A percentile compares a stretch with the other conserved stretches of the same genome.
Evolutionary conservation across 2,329 filamentous ascomycete species (phyloP).

Genomic region (Bipolaris zeicola): DNA sequence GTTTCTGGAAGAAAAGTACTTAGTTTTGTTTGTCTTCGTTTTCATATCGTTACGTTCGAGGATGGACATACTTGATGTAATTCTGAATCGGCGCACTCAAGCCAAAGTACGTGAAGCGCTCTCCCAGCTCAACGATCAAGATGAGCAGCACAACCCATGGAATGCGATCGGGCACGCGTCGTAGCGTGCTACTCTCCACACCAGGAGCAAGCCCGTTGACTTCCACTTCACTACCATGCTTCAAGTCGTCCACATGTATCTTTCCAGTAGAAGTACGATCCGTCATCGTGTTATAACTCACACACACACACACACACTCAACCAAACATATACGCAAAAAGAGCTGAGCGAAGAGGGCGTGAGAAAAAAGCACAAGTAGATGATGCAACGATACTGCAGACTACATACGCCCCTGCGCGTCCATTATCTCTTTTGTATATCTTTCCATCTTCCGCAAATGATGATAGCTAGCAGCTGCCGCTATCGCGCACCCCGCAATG

Average conservation of each 20-base stretch:
- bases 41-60: not conserved
- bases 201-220: not conserved
- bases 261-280: not conserved
- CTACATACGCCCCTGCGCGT: not conserved
- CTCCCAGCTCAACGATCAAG: slow-evolving; percentile 20
- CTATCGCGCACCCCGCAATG: not conserved
- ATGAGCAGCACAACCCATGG: slow-evolving; percentile 15
- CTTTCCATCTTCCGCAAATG: not conserved
- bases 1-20: not conserved
- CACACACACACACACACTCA: not conserved
- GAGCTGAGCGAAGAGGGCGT: not conserved
- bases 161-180: slow-evolving; percentile 4
- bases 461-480: not conserved
- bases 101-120: slow-evolving; percentile 22
- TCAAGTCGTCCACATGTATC: not conserved
- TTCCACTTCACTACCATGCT: not conserved
- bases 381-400: not conserved
- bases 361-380: not conserved
- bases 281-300: not conserved
- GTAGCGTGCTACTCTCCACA: not conserved
- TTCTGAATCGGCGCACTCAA: slow-evolving; percentile 19
- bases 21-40: not conserved
- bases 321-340: not conserved
- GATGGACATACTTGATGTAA: slow-evolving; percentile 29
- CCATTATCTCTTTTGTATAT: not conserved